Percentiles rank a stretch among this genome's conserved stretches.
These are phyloP conservation scores for Hibiscus mutabilis DNA, from an alignment of 345 rosid genomes.

Conservation along the genomic window DNA sequence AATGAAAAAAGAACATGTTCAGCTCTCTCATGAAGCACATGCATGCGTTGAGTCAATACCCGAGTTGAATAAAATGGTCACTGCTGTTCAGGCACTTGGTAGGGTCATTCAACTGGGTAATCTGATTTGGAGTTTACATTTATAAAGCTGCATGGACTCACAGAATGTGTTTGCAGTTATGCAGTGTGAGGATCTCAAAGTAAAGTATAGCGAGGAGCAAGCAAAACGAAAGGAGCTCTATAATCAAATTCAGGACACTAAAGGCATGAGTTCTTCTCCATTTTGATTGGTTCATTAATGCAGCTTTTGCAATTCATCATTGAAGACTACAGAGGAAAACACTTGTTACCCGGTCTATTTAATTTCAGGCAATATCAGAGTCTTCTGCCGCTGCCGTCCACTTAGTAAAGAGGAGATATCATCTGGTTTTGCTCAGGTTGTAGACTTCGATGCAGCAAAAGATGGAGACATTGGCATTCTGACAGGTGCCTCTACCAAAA, in stretches of 20 bases:
- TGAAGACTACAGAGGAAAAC: neutral
- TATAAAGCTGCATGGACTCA: conserved; percentile 13
- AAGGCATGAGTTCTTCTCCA: conserved; percentile 35
- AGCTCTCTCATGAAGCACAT: conserved; percentile 73
- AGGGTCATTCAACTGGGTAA: conserved; percentile 19
- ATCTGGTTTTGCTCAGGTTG: conserved; percentile 46
- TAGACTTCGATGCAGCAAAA: conserved; percentile 76
- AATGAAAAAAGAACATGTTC: conserved; percentile 78
- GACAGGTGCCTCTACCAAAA: conserved; percentile 53
- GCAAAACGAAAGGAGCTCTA: conserved; percentile 84
- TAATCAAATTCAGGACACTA: conserved; percentile 84
- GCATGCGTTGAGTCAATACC: conserved; percentile 77
- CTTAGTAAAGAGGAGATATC: conserved; percentile 59
- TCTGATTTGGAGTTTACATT: conserved; percentile 4
- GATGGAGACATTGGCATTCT: conserved; percentile 86
- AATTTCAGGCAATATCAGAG: conserved; percentile 84
- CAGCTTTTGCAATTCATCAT: conserved; percentile 5
- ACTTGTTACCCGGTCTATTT: neutral
- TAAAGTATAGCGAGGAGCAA: conserved; percentile 74
- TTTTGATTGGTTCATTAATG: conserved; percentile 3
- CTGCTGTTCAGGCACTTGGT: conserved; percentile 88
- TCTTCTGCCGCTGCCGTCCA: conserved; percentile 95
- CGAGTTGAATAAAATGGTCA: conserved; percentile 70
- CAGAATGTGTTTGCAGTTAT: conserved; percentile 44
- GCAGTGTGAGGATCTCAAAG: conserved; percentile 85